A percentile compares a stretch with the other conserved stretches of the same genome.
phyloP scores from a whole-genome alignment of 2,329 filamentous ascomycete species.

The Colletotrichum incanum region DNA sequence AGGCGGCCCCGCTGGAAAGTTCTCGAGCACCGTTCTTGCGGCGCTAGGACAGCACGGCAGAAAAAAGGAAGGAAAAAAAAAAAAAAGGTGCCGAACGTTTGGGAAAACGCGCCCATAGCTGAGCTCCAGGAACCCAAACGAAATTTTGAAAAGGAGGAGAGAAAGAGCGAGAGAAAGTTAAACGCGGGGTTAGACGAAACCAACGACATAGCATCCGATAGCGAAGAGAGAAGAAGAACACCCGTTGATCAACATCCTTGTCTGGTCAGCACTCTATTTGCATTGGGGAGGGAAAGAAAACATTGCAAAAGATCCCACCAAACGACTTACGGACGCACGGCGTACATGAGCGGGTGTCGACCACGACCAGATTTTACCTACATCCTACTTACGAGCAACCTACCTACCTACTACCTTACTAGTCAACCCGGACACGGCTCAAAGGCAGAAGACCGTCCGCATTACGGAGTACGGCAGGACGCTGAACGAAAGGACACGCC shows the following conservation, averaged over 20 bases:
- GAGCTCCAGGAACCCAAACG: too few species aligned
- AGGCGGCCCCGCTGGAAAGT: constrained; percentile 23
- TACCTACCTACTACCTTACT: too few species aligned
- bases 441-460: background rate
- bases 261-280: constrained; percentile 1
- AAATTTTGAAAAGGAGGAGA: background rate
- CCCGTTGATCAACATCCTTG: background rate
- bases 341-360: background rate
- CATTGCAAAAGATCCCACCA: background rate
- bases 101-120: background rate
- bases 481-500: background rate
- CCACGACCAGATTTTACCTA: background rate
- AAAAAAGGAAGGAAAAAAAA: background rate
- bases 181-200: background rate
- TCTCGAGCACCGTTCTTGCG: constrained; percentile 11
- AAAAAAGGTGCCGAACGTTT: background rate
- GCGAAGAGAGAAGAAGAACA: background rate
- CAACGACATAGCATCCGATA: background rate
- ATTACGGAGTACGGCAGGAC: background rate
- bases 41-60: constrained; percentile 8
- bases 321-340: background rate
- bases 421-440: background rate
- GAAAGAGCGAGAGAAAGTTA: constrained; percentile 6
- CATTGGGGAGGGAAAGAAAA: background rate
- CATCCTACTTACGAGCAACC: background rate